Conservation (phyloP, 495 filamentous ascomycete species). For the Glutinoglossum americanum region DNA sequence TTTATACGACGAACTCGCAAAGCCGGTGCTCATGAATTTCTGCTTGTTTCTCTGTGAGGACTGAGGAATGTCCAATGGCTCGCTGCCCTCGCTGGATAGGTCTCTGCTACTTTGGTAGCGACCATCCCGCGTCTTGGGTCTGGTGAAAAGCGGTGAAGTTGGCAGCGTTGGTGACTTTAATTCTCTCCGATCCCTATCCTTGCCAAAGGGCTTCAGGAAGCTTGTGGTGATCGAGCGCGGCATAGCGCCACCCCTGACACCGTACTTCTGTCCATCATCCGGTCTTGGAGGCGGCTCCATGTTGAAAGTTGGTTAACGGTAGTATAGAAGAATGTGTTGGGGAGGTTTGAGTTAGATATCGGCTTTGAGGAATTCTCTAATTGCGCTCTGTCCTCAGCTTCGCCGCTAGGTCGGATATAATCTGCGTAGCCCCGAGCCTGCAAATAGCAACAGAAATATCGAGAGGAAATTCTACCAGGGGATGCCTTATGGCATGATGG, state of each 20-base stretch:
- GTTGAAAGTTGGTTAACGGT: neutral
- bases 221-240: conserved; percentile 1
- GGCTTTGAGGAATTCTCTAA: neutral
- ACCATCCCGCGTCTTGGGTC: neutral
- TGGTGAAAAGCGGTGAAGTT: neutral
- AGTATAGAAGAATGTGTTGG: neutral
- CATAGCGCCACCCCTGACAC: neutral
- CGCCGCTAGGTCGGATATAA: neutral
- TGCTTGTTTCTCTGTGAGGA: neutral
- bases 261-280: neutral
- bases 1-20: conserved; percentile 1
- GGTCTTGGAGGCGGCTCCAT: neutral
- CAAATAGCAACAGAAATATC: neutral
- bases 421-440: neutral
- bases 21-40: neutral
- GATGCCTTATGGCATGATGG: neutral
- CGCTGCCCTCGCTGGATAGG: neutral
- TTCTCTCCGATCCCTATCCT: neutral
- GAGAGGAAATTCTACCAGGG: neutral
- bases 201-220: neutral
- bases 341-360: neutral
- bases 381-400: neutral
- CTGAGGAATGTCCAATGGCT: neutral
- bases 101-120: neutral
- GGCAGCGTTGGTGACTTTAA: neutral